Evolutionary conservation across 2,329 filamentous ascomycete species (phyloP), one percentile per base, ranked within the genome.

Genomic region (Mollisiaceae sp.): DNA sequence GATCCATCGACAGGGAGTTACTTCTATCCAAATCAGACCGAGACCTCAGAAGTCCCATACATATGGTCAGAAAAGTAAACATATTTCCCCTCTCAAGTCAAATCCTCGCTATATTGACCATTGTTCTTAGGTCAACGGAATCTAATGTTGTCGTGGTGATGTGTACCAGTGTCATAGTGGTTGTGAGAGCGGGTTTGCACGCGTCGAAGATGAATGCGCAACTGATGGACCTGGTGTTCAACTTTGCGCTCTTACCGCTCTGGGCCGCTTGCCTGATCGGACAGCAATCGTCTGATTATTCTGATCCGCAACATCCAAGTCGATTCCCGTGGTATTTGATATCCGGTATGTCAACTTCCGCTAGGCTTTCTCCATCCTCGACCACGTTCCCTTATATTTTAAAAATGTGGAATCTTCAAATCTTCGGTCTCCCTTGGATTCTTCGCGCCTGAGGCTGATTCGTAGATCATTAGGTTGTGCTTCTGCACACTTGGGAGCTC

Each of bases 11-110:
- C 22, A 56, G 32, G 59, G 39, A 67, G 61, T 24, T 67, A 67
- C 43, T 65, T 63, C 59, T 65, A 68, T 35, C 52, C 59, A 36
- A 69, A 69, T 22, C 61, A 67, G 50, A 38, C 35, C 22, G 56
- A 59, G 32, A 65, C 65, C 8, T 52, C 62, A 15, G n/a, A 39
- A 1, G 56, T 69, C 14, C 62, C 62, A 11, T 69, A 60, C 27
- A 61, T 69, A 27, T 69, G 67, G 65, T 69, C 65, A 24, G 55
- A 60, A 20, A 56, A 9, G 67, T 69, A 55, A 15, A 15, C 14
- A 5, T 32, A 24, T 2, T 32, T 43, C 27, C 24, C 4, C 3
- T 9, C 1, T 55, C 27, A 24, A 20, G 27, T 15, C 4, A 38
- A 32, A 4, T 52, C 6, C 1, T 12, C 20, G 27, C 9, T 24